Evolutionary conservation across 1,284 basidiomycete genomes (phyloP).

Genomic region (Thelephora terrestris): DNA sequence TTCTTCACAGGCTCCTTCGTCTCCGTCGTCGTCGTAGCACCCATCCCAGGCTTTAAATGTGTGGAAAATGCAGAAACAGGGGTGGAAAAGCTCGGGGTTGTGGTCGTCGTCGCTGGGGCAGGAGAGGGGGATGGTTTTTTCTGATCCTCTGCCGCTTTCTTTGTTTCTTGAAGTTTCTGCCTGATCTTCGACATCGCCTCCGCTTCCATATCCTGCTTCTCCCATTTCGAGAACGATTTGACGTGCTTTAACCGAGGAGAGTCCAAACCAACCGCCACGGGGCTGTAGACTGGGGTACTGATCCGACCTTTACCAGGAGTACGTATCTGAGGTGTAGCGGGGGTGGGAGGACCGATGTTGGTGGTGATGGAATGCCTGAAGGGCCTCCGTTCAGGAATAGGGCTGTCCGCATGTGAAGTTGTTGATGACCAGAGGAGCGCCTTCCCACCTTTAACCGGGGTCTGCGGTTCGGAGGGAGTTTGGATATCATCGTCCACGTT

Average conservation of each 20-base stretch:
- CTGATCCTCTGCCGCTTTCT: conserved; percentile 14
- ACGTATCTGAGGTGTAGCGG: conserved; percentile 27
- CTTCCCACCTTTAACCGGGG: conserved; percentile 32
- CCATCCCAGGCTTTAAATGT: conserved; percentile 2
- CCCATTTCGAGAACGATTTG: conserved; percentile 64
- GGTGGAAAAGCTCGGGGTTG: conserved; percentile 4
- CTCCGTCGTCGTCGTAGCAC: conserved; percentile 5
- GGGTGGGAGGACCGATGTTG: conserved; percentile 27
- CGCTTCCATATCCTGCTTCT: conserved; percentile 73
- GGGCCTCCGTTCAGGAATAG: conserved; percentile 23
- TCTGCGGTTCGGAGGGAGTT: conserved; percentile 11
- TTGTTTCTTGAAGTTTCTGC: conserved; percentile 18
- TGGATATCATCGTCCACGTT: conserved; percentile 16
- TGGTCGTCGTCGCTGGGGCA: not conserved
- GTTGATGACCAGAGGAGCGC: conserved; percentile 36
- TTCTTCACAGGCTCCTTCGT: conserved; percentile 1
- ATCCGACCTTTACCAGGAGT: not conserved
- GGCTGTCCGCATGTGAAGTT: conserved; percentile 19
- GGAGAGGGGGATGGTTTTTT: conserved; percentile 4
- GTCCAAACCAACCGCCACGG: not conserved
- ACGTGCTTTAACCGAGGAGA: conserved; percentile 8
- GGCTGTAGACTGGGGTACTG: not conserved
- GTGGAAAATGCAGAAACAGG: conserved; percentile 10
- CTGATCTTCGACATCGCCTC: conserved; percentile 47
- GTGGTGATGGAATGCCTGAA: conserved; percentile 36